Evolutionary conservation across 2,329 filamentous ascomycete genomes (phyloP).

Genomic region (Cladosporium sp.): DNA sequence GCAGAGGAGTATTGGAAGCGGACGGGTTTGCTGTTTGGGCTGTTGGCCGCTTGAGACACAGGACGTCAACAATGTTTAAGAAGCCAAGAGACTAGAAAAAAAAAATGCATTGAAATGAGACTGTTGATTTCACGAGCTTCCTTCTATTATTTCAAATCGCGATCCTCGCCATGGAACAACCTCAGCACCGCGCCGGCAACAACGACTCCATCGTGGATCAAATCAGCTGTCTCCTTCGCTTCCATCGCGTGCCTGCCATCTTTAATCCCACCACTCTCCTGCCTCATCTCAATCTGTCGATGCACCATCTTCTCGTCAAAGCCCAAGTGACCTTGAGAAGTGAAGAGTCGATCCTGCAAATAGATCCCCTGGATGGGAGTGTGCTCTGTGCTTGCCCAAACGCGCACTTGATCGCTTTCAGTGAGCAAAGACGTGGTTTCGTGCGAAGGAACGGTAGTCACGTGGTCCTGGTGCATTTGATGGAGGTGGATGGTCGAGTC

Average conservation of each 20-base stretch:
- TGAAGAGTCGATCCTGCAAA: constrained; percentile 43
- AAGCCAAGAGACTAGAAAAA: no score
- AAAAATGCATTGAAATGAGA: no score
- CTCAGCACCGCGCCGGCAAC: constrained; percentile 38
- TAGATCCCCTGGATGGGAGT: constrained; percentile 45
- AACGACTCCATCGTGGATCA: constrained; percentile 38
- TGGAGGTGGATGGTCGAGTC: constrained; percentile 38
- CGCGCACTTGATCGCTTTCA: constrained; percentile 42
- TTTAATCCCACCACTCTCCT: constrained; percentile 40
- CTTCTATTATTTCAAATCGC: constrained; percentile 35
- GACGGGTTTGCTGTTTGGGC: constrained; percentile 74
- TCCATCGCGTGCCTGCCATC: constrained; percentile 35
- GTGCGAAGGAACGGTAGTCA: constrained; percentile 32
- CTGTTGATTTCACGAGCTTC: no score
- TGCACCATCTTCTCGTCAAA: constrained; percentile 46
- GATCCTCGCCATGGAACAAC: constrained; percentile 49
- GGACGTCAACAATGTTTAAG: not conserved
- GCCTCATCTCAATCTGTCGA: constrained; percentile 41
- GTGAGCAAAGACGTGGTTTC: constrained; percentile 34
- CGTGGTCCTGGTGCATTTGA: constrained; percentile 47
- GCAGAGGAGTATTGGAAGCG: constrained; percentile 78
- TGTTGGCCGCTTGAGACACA: constrained; percentile 45
- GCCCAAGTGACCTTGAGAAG: constrained; percentile 45
- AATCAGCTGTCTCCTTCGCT: constrained; percentile 35
- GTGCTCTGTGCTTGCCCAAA: constrained; percentile 46